Base-by-base conservation (phyloP, 129 eudicot genomes). In the Flaveria sonorensis region DNA sequence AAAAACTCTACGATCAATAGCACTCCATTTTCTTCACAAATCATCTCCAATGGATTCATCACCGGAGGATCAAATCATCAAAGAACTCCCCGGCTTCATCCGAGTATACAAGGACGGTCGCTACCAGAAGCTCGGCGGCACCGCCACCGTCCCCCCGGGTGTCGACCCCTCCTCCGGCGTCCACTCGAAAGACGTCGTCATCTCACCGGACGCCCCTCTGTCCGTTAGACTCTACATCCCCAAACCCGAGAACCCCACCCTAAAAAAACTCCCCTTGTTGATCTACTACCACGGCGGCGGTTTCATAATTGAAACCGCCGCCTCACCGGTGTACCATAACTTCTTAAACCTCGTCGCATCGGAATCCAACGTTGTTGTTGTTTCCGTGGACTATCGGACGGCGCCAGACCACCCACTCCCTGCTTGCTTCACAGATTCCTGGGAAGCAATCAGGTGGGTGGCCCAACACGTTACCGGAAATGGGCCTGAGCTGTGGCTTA, bases 221-320 rank as follows among this genome's bases (percentile, higher is more conserved):
- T 63, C 80, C 10, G 83, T 56, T 1, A 32, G 83, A 18, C 65
- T 84, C 11, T 84, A 79, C 76, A 26, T 64, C 8, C 87, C 79
- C 61, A 71, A 30, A 28, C 20, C n/a, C 65, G 9, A 11, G 11
- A 45, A 46, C 36, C 1, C 11, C 43, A 59, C 18, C 1, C 6
- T 15, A 12, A 59, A 81, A 19, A 87, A 81, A 39, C 77, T 85
- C 46, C 91, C 87, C 6, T 75, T 88, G 6, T 70, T 88, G 2
- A 7, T 91, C 40, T 91, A 83, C 74, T 83, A 78, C 69, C 97
- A 91, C 65, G 97, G 94, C n/a, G 97, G 97, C 14, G 92, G 86
- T 0, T 88, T 86, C 14, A 56, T 55, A 10, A 2, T 56, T 39
- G 74, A 64, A 52, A 40, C 88, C 12, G 75, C 86, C 45, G 56